Percentiles rank a stretch among this genome's conserved stretches.
phyloP scores from a whole-genome alignment of 768 basidiomycete species.

The Tulasnella sp. region DNA sequence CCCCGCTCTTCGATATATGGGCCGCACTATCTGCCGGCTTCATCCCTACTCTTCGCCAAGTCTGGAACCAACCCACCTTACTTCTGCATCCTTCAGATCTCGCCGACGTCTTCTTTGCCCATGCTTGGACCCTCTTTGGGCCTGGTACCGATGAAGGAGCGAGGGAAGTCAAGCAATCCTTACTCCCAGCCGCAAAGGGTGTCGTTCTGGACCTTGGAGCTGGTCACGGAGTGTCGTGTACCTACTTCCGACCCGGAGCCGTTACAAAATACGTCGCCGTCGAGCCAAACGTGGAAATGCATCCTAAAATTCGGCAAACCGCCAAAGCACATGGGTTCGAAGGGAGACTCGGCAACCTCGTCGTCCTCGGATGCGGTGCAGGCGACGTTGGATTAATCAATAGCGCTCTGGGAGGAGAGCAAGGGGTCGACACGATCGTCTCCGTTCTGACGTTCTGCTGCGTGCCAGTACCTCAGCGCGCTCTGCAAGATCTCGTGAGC shows the following conservation, averaged over 20 bases:
- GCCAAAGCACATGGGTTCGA: slow-evolving; percentile 42
- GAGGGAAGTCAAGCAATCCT: slow-evolving; percentile 30
- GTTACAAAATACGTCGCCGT: slow-evolving; percentile 60
- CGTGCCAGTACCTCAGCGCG: slow-evolving; percentile 42
- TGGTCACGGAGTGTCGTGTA: slow-evolving; percentile 51
- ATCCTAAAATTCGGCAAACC: slow-evolving; percentile 37
- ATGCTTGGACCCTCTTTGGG: slow-evolving; percentile 45
- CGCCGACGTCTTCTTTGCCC: slow-evolving; percentile 45
- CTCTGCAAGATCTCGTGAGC: slow-evolving; percentile 35
- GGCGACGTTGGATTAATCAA: slow-evolving; percentile 42
- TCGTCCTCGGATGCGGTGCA: slow-evolving; percentile 53
- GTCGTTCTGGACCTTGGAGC: slow-evolving; percentile 59
- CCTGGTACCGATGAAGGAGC: slow-evolving; percentile 35
- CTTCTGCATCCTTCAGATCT: slow-evolving; percentile 35
- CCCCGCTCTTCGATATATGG: slow-evolving; percentile 34
- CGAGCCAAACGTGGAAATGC: slow-evolving; percentile 60
- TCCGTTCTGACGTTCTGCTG: slow-evolving; percentile 58
- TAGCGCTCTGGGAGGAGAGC: slow-evolving; percentile 23
- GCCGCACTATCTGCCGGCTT: slow-evolving; percentile 28
- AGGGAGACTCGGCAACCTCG: slow-evolving; percentile 40
- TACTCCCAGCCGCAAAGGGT: slow-evolving; percentile 47
- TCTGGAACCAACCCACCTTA: slow-evolving; percentile 33
- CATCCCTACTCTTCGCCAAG: slow-evolving; percentile 36
- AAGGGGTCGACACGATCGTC: slow-evolving; percentile 47
- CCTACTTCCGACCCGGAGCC: slow-evolving; percentile 43